Base-by-base conservation (phyloP, 805 yeast species). In the Teunomyces tritomae region DNA sequence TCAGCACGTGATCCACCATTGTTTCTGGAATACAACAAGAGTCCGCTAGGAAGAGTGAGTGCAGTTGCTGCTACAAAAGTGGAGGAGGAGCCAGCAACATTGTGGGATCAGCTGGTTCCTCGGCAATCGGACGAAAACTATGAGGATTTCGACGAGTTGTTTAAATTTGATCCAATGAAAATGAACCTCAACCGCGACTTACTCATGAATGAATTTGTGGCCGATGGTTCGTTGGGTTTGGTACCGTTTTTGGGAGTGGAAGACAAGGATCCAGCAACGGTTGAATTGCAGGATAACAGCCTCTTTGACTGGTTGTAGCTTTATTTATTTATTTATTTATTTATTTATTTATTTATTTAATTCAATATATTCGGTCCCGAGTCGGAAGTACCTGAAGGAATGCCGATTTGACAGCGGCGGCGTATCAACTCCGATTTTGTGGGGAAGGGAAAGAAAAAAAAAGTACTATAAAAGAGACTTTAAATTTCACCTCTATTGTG, bases 151-250 rank as follows among this genome's bases (percentile, higher is more conserved):
- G 40, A 37, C 10, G 27, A 26, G 17, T 55, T 70, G 5, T 56
- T 71, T n/a, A 59, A 65, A 36, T 71, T 69, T 53, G 74, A 70
- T 49, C 74, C 74, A 9, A 69, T 70, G 49, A 65, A 67, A 37
- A 65, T 64, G 32, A 62, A 64, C 50, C 49, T 68, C 17, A 57
- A 61, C 47, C 62, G 58, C 37, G 61, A 63, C 14, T 39, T 60
- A 29, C 46, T 65, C 64, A 58, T 58, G 51, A 55, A 63, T 47
- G 89, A 84, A 49, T 85, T 84, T 62, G 87, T 85, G n/a, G 89
- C 89, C 2, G 94, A 87, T 66, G 92, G 89, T 1, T 87, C 92
- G 0, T 66, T 86, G 35, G 92, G 92, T 1, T 67, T 87, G 46
- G 89, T 87, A 1, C 86, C 86, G 8, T 76, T 85, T 56, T 64